These are phyloP conservation scores for Thalassiosira pacifica DNA, from an alignment of 352 stramenopile genomes.

Conservation along the genomic window DNA sequence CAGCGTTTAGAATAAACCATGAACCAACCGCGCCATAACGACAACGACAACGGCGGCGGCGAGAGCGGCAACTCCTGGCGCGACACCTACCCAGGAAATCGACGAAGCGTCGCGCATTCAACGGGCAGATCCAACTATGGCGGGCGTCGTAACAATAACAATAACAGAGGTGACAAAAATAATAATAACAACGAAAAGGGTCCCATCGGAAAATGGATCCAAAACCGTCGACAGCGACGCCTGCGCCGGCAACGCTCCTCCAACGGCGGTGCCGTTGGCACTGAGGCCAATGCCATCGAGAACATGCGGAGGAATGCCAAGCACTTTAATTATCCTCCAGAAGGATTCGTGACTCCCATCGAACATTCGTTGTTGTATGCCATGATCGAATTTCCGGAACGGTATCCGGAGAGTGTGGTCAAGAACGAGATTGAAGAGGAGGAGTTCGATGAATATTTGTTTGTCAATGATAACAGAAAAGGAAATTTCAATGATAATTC, in stretches of 20 bases:
- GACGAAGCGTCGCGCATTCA: not conserved
- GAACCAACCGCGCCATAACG: constrained; percentile 46
- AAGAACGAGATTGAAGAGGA: constrained; percentile 66
- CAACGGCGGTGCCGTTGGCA: constrained; percentile 36
- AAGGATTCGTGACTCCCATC: constrained; percentile 65
- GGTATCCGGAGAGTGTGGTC: constrained; percentile 64
- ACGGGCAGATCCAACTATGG: constrained; percentile 41
- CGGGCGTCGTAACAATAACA: not conserved
- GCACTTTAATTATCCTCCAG: constrained; percentile 63
- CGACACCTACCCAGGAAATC: constrained; percentile 12
- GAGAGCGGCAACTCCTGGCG: not conserved
- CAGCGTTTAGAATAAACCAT: too few relatives aligned
- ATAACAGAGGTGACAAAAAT: constrained; percentile 27
- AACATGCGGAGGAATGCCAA: constrained; percentile 57
- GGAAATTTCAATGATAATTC: not conserved
- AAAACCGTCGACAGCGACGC: constrained; percentile 28
- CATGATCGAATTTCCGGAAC: constrained; percentile 68
- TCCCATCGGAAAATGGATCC: constrained; percentile 55
- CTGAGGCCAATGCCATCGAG: constrained; percentile 59
- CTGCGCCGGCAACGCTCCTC: not conserved
- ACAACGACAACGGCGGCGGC: constrained; percentile 24
- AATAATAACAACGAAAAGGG: constrained; percentile 18
- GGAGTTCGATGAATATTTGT: constrained; percentile 70
- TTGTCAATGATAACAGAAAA: constrained; percentile 45
- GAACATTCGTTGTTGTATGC: constrained; percentile 69